phyloP scores from a whole-genome alignment of 129 eudicot species.

The Oenanthe sinensis region DNA sequence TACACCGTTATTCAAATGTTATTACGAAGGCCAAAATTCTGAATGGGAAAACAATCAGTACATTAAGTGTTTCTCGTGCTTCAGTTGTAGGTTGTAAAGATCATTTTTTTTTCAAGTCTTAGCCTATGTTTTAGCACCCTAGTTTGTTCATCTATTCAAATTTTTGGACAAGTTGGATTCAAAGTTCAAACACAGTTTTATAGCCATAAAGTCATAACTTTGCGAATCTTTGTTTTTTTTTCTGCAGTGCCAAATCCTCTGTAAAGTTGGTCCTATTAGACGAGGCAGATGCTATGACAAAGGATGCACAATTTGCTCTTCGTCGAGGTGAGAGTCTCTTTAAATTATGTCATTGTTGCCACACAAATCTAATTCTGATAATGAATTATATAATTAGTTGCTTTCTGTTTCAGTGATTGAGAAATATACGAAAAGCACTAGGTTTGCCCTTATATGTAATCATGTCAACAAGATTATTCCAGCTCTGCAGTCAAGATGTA shows the following conservation, averaged over 20 bases:
- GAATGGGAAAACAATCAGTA: not conserved
- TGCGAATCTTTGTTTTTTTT: conserved; percentile 5
- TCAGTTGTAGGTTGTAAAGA: not conserved
- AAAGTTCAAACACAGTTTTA: not conserved
- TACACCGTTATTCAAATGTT: too few relatives aligned
- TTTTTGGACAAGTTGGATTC: not conserved
- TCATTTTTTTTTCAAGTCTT: not conserved
- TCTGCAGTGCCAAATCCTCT: conserved; percentile 57
- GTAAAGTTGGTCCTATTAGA: conserved; percentile 87
- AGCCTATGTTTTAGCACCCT: not conserved
- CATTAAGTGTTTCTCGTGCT: not conserved
- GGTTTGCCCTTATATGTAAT: conserved; percentile 90
- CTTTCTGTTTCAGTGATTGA: conserved; percentile 61
- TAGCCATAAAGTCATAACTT: not conserved
- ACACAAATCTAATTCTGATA: not conserved
- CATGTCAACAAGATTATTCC: conserved; percentile 94
- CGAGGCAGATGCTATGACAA: conserved; percentile 98
- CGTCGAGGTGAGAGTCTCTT: conserved; percentile 61
- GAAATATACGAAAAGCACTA: conserved; percentile 83
- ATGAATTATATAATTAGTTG: not conserved
- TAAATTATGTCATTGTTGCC: not conserved
- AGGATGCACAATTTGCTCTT: conserved; percentile 98
- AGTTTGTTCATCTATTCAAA: not conserved
- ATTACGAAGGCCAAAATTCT: not conserved
- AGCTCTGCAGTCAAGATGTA: conserved; percentile 93